These are phyloP conservation scores for Heimioporus sp. DNA, from an alignment of 768 basidiomycete species.

Conservation along the genomic window DNA sequence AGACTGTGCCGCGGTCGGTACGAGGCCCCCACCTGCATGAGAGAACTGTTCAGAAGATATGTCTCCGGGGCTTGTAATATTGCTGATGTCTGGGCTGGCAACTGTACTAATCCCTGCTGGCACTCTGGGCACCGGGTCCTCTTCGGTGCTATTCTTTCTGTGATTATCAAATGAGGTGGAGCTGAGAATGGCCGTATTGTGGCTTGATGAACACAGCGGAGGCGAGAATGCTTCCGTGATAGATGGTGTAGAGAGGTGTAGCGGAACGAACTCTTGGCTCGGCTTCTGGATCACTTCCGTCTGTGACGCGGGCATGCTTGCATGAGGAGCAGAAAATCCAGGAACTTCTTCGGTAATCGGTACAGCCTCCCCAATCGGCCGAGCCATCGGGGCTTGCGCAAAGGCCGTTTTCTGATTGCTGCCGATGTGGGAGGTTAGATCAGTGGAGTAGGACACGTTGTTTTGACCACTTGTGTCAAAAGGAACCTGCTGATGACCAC, in stretches of 20 bases:
- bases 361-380: slow-evolving; percentile 3
- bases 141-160: neutral
- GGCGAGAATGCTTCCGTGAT: neutral
- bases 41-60: neutral
- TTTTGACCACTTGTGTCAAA: neutral
- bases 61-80: slow-evolving; percentile 20
- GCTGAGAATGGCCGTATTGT: neutral
- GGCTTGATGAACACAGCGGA: neutral
- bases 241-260: neutral
- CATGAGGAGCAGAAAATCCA: neutral
- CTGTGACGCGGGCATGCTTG: neutral
- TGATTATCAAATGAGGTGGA: slow-evolving; percentile 12
- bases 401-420: neutral
- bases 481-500: neutral
- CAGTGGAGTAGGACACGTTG: slow-evolving; percentile 11
- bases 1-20: neutral
- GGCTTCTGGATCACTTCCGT: neutral
- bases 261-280: neutral
- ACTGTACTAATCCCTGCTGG: slow-evolving; percentile 10
- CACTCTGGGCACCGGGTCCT: neutral
- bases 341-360: neutral
- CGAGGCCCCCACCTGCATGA: neutral
- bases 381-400: neutral
- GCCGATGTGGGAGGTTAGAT: neutral
- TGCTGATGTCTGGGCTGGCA: slow-evolving; percentile 5